Evolutionary conservation across 345 rosid species (phyloP).

Genomic region (Fremontodendron californicum): DNA sequence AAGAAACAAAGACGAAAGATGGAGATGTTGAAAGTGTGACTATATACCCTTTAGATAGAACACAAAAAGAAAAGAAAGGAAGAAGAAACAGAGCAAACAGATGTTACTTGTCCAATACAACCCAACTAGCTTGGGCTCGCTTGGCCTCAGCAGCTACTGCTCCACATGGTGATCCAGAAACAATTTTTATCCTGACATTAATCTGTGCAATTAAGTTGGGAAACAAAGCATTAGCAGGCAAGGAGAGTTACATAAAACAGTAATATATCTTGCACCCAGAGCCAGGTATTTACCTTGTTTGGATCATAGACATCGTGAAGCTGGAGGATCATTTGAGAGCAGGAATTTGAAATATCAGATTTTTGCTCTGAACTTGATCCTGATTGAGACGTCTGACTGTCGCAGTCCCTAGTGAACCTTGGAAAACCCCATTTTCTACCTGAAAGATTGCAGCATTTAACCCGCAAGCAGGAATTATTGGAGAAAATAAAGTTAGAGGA

Average conservation of each 20-base stretch:
- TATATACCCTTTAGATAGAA: conserved; percentile 1
- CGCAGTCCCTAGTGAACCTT: conserved; percentile 85
- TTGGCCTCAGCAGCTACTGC: conserved; percentile 87
- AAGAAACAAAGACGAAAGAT: background rate
- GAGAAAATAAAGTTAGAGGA: background rate
- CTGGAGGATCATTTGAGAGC: conserved; percentile 98
- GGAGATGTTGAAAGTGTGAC: background rate
- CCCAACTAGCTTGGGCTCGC: conserved; percentile 78
- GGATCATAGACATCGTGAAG: conserved; percentile 98
- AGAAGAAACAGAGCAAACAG: background rate
- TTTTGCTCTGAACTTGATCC: conserved; percentile 72
- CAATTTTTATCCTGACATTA: conserved; percentile 85
- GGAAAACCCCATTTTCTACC: conserved; percentile 96
- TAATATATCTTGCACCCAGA: no score
- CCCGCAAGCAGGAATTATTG: background rate
- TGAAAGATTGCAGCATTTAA: conserved; percentile 25
- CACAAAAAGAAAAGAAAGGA: background rate
- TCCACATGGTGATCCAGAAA: conserved; percentile 86
- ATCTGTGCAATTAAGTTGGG: conserved; percentile 39
- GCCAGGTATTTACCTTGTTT: conserved; percentile 53
- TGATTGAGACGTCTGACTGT: conserved; percentile 60
- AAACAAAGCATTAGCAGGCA: conserved; percentile 9
- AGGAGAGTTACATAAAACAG: background rate
- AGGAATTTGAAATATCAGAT: conserved; percentile 73
- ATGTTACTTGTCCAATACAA: conserved; percentile 89